Evolutionary conservation across 768 basidiomycete species (phyloP).

Genomic region (Tephrocybe rancida): DNA sequence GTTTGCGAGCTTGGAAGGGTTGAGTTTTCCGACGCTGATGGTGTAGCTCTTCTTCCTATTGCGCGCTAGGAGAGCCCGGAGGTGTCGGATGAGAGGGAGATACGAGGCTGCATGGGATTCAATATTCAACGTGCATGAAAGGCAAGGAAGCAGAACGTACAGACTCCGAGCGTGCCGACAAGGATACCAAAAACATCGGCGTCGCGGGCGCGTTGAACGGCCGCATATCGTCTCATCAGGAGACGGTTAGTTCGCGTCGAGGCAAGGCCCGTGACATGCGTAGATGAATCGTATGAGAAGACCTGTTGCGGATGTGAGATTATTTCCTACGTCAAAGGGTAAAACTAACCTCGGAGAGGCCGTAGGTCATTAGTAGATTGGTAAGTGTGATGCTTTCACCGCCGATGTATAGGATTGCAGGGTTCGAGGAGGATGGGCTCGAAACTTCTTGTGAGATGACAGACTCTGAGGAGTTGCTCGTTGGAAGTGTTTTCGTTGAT

Average conservation of each 20-base stretch:
- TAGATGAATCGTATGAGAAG: slow-evolving; percentile 72
- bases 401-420: slow-evolving; percentile 61
- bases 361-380: slow-evolving; percentile 86
- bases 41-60: slow-evolving; percentile 92
- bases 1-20: slow-evolving; percentile 93
- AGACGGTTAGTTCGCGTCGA: slow-evolving; percentile 76
- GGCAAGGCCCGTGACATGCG: slow-evolving; percentile 50
- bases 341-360: slow-evolving; percentile 55
- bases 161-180: slow-evolving; percentile 90
- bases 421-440: slow-evolving; percentile 14
- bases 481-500: slow-evolving; percentile 23
- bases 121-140: not conserved
- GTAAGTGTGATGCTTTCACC: slow-evolving; percentile 78
- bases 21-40: slow-evolving; percentile 92
- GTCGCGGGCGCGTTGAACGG: slow-evolving; percentile 85
- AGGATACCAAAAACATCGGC: slow-evolving; percentile 96
- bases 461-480: too few species aligned
- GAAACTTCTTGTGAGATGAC: not conserved
- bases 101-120: slow-evolving; percentile 66
- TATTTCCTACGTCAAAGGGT: not conserved
- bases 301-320: slow-evolving; percentile 47
- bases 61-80: slow-evolving; percentile 68
- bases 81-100: slow-evolving; percentile 78
- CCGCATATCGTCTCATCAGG: slow-evolving; percentile 87
- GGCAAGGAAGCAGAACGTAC: slow-evolving; percentile 39